Evolutionary conservation across 495 filamentous ascomycete genomes (phyloP), one percentile per base, ranked within the genome.

Genomic region (Stereocaulon alpinum): DNA sequence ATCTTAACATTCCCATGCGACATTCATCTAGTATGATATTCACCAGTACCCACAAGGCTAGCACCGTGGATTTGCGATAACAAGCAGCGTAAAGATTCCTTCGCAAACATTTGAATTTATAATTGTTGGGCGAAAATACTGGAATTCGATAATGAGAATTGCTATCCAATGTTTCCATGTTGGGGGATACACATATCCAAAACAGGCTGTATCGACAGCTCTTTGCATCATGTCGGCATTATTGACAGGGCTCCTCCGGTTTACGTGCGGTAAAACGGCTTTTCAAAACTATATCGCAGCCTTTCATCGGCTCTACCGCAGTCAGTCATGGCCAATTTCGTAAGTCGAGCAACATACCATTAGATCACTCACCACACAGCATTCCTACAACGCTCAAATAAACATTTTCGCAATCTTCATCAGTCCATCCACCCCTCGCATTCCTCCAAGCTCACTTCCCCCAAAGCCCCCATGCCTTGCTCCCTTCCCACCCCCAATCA

Each of bases 361-460:
- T 17, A 22, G 1, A 14, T n/a, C 32, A 37, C 7, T 40, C 22
- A 15, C 24, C 47, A 27, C 17, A 18, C 20, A 58, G 4, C 14
- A 7, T 2, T 20, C 11, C 18, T 7, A 0, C 29, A n/a, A 2
- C 17, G 18, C 17, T 76, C 72, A 85, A 53, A 81, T 74, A 64
- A 87, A 81, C 78, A 86, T 82, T 72, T 88, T 85, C 3, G 80
- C 79, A 55, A 86, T 66, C 56, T 72, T 80, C 70, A 82, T 76
- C 41, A 84, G 61, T 20, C 76, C 74, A 18, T 74, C 75, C 27
- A 80, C 66, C 29, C 73, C 73, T 49, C 48, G 30, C 37, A 45
- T 50, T 7, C 22, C 47, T 10, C 47, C 47, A 50, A 50, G 14
- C 2, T 37, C 34, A 37, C 34, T 37, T 60, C 69, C 62, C 20